Percentiles rank a stretch among this genome's conserved stretches.
Evolutionary conservation across 1,284 basidiomycete species (phyloP).

Genomic region (Fistulinella cinereoalba): DNA sequence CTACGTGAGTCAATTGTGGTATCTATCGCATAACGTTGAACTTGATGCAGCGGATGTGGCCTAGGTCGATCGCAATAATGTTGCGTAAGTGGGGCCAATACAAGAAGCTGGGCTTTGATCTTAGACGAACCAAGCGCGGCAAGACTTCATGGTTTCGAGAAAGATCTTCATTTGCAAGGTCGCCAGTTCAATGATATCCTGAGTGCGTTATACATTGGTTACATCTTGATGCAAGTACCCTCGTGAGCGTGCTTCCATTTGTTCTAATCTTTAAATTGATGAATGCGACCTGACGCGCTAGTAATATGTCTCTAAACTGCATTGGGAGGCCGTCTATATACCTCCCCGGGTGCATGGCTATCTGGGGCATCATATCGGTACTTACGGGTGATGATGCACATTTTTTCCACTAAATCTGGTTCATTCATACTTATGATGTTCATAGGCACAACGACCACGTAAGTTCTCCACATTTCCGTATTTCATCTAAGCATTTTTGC

Average conservation of each 20-base stretch:
- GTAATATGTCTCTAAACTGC: slow-evolving; percentile 72
- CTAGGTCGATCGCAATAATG: slow-evolving; percentile 71
- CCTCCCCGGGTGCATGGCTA: slow-evolving; percentile 66
- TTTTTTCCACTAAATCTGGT: not conserved
- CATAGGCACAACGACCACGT: slow-evolving; percentile 21
- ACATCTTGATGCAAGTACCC: slow-evolving; percentile 62
- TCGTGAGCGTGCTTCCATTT: slow-evolving; percentile 30
- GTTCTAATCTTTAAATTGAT: not conserved
- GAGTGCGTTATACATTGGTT: slow-evolving; percentile 71
- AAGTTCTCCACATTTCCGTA: slow-evolving; percentile 3
- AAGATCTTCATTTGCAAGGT: slow-evolving; percentile 37
- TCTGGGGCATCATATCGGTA: slow-evolving; percentile 69
- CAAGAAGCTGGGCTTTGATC: slow-evolving; percentile 1
- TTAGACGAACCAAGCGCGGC: slow-evolving; percentile 22
- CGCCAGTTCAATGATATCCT: slow-evolving; percentile 67
- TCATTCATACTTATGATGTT: not conserved
- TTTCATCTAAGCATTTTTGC: slow-evolving; percentile 4
- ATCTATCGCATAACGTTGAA: not conserved
- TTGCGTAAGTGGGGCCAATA: slow-evolving; percentile 40
- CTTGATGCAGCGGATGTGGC: not conserved
- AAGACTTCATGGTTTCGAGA: slow-evolving; percentile 28
- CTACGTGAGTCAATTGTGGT: slow-evolving; percentile 41
- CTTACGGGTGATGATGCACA: slow-evolving; percentile 46
- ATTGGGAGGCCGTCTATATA: slow-evolving; percentile 76
- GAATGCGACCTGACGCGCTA: slow-evolving; percentile 23